A percentile compares a stretch with the other conserved stretches of the same genome.
Conservation (phyloP, 176 grass and related monocot genomes). For the Ampelocalamus luodianensis region DNA sequence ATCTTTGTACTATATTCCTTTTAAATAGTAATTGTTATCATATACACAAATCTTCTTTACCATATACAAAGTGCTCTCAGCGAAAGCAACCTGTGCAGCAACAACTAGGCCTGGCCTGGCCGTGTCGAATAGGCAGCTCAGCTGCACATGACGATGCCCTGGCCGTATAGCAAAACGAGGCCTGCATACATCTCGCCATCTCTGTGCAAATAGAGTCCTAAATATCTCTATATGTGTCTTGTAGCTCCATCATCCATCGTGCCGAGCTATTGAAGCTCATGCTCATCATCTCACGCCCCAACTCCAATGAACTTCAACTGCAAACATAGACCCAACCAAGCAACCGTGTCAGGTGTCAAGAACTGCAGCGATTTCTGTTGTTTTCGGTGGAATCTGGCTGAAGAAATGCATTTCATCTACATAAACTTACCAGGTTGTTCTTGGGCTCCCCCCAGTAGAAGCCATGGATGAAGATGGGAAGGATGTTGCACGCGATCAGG, state of each 20-base stretch:
- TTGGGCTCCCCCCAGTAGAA: constrained; percentile 87
- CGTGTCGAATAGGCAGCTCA: constrained; percentile 17
- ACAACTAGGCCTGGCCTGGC: neutral
- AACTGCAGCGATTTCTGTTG: neutral
- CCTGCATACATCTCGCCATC: constrained; percentile 31
- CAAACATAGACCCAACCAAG: neutral
- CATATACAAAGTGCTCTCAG: constrained; percentile 51
- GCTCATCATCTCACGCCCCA: constrained; percentile 32
- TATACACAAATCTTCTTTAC: constrained; percentile 55
- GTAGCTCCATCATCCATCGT: neutral
- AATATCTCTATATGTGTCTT: constrained; percentile 1
- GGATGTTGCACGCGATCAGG: constrained; percentile 84
- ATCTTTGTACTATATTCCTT: constrained; percentile 38
- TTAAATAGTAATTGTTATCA: constrained; percentile 6
- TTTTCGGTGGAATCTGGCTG: neutral
- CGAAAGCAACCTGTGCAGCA: constrained; percentile 33
- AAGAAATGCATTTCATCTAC: neutral
- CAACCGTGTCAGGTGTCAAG: neutral
- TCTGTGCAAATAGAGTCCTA: constrained; percentile 40
- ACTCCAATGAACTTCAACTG: constrained; percentile 66
- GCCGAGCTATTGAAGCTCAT: neutral
- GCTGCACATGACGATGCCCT: constrained; percentile 35
- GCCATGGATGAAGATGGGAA: constrained; percentile 84
- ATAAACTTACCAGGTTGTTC: constrained; percentile 78
- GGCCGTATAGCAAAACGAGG: constrained; percentile 57